These are phyloP conservation scores for Rubia peregrina DNA, from an alignment of 305 asterid species.

Conservation along the genomic window DNA sequence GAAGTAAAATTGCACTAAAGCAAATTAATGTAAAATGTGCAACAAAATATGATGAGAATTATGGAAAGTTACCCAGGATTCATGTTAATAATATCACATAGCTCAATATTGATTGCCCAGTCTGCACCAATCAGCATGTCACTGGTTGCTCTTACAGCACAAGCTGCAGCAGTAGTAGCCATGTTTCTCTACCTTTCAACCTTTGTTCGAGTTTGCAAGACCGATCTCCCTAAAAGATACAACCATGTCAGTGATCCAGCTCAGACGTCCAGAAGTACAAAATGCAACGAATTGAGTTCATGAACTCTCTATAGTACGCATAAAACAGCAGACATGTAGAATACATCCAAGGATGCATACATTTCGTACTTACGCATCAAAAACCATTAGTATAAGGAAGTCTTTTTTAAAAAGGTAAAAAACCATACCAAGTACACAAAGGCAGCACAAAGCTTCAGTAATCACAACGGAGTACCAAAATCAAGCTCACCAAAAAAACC, in stretches of 20 bases:
- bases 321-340: neutral
- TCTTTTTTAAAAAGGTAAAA: neutral
- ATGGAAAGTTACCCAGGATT: slow-evolving; percentile 60
- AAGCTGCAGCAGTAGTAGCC: slow-evolving; percentile 69
- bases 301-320: neutral
- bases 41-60: neutral
- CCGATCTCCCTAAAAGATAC: slow-evolving; percentile 15
- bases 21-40: neutral
- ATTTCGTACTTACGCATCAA: neutral
- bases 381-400: neutral
- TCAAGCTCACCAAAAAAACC: neutral
- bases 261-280: neutral
- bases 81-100: slow-evolving; percentile 73
- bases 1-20: neutral
- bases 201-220: slow-evolving; percentile 22
- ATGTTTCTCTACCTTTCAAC: slow-evolving; percentile 31
- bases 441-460: neutral
- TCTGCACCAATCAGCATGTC: slow-evolving; percentile 93
- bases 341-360: neutral
- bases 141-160: slow-evolving; percentile 97
- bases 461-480: neutral
- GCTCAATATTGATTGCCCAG: slow-evolving; percentile 95
- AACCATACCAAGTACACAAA: neutral
- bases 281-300: neutral
- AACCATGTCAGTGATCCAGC: slow-evolving; percentile 16